Base-by-base conservation (phyloP, 129 eudicot species). In the Sambucus nigra region DNA sequence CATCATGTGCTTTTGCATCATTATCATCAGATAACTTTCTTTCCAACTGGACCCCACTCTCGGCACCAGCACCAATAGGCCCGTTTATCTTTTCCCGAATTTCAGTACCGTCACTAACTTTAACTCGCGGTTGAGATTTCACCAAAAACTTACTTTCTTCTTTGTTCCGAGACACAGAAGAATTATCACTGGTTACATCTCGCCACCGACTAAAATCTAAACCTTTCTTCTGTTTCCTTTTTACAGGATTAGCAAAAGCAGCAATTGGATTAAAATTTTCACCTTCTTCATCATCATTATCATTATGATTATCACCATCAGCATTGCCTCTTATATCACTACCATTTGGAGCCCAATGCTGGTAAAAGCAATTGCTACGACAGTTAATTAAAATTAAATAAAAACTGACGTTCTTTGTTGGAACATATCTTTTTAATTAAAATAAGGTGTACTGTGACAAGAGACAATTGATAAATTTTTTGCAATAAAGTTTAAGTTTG, bases 151-250 rank as follows among this genome's bases (percentile, higher is more conserved):
- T 69, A 12, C n/a, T 65, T 50, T 59, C 60, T 53, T 64, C 51
- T 67, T 65, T 74, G 40, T 65, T 58, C 16, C 13, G 50, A 12
- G 51, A 26, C 25, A 9, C 57, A 2, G 75, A 50, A 22, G 48
- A 48, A 54, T 50, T 42, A 42, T 60, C 77, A 60, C 18, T 61
- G 5, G 21, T 29, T 3, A 77, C 35, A 46, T 86, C 92, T 60
- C 73, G 51, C 99, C 91, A 92, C 54, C 40, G 31, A 38, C 73
- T 80, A 32, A 86, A 68, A 86, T 86, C 86, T 72, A 92, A 47
- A 50, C 59, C 67, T 58, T 80, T 92, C 78, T 77, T 86, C 57
- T 77, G 75, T 68, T 92, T 92, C 77, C 78, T 82, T 66, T 64
- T 59, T 21, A 86, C 21, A 9, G 99, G 96, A 16, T 73, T 50